Base-by-base conservation (phyloP, 2,329 filamentous ascomycete species). In the Tympanopsis confertula region DNA sequence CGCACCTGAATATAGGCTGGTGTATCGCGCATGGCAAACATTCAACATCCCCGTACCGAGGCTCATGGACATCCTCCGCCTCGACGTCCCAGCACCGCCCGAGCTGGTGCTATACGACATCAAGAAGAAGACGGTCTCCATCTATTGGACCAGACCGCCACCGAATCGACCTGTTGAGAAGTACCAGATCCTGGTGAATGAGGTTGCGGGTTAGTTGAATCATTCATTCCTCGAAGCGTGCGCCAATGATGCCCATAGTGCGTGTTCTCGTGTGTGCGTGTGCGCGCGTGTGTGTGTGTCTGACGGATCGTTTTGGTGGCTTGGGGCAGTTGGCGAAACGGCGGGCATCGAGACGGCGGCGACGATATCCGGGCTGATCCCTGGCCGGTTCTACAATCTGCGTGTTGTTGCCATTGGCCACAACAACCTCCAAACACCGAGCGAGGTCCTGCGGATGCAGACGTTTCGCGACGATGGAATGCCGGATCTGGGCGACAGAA, bases 171-270 rank as follows among this genome's bases (percentile, higher is more conserved):
- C 83, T 3, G 83, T 93, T 38, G 73, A 86, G 38, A 93, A 88
- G 61, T 91, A 94, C 54, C 72, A 89, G 35, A 86, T 98, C 38
- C 86, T 94, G 55, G 80, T 98, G 45, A 96, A 98, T 58, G 89
- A 89, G 30, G 80, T 89, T 32, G 86, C 86, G 63, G 85, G 86
- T 91, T 60, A 57, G 77, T 53, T 37, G 26, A 44, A 7, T 26
- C 22, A n/a, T n/a, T 7, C 22, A 26, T 26, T 7, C 22, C 7
- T 26, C 20, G 45, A 37, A 33, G 29, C 17, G 18, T 15, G 18
- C 35, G 45, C 50, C 41, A 53, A 28, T 14, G 13, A 40, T 15
- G 18, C 13, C 18, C 38, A 5, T 37, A 44, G 38, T 44, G 28
- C 5, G 19, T 5, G 18, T 20, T 35, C 3, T 28, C 18, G 28